These are phyloP conservation scores for Aspergillus aculeatus DNA, from an alignment of 2,329 filamentous ascomycete species.

Conservation along the genomic window DNA sequence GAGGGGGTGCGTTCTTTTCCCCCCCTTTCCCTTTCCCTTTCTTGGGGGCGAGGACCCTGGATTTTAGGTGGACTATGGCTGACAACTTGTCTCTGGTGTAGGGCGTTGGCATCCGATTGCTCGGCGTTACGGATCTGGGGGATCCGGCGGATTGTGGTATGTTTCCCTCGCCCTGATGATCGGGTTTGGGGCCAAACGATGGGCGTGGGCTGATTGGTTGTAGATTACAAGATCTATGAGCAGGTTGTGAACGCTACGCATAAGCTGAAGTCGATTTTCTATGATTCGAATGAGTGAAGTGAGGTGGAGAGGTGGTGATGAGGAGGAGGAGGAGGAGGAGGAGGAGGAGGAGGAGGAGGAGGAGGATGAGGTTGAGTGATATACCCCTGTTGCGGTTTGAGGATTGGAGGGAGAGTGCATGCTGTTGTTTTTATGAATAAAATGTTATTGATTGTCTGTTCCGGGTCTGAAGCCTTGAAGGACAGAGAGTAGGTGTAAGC, in stretches of 20 bases:
- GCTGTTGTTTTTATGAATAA: no score
- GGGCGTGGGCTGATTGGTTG: not conserved
- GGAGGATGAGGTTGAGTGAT: no score
- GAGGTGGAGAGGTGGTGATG: no score
- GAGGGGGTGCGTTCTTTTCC: slow-evolving; percentile 33
- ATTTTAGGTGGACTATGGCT: not conserved
- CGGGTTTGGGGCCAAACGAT: not conserved
- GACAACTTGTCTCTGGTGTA: slow-evolving; percentile 14
- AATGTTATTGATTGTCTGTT: no score
- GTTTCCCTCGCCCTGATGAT: no score
- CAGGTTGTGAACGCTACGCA: slow-evolving; percentile 85
- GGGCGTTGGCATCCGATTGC: slow-evolving; percentile 42
- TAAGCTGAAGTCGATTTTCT: slow-evolving; percentile 77
- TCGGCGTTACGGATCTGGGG: slow-evolving; percentile 45
- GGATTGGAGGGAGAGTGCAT: not conserved
- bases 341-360: no score
- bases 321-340: no score
- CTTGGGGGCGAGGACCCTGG: not conserved
- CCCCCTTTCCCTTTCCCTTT: not conserved
- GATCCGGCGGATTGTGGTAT: slow-evolving; percentile 40
- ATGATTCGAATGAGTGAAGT: slow-evolving; percentile 43
- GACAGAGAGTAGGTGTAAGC: no score
- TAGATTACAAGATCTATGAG: slow-evolving; percentile 74
- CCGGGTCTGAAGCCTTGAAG: no score
- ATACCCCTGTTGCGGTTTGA: no score